Base-by-base conservation (phyloP, 495 filamentous ascomycete species). In the Talaromyces stipitatus region DNA sequence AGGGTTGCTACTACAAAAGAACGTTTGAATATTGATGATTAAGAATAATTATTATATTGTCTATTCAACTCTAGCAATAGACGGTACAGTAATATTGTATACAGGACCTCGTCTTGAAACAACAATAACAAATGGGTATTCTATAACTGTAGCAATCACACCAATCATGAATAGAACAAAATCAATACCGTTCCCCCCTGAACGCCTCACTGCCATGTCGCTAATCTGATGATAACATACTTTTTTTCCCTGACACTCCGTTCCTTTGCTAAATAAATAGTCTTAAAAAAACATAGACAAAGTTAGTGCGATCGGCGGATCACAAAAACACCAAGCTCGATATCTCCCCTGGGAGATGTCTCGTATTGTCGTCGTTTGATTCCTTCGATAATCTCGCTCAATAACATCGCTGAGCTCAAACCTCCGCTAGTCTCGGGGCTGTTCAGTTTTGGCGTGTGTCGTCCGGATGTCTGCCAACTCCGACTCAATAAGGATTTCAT, bases 311-410 rank as follows among this genome's bases (percentile, higher is more conserved):
- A 72, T 55, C 79, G 73, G 55, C 79, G 77, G 58, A 87, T 78
- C 53, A 87, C 78, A 54, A 85, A 87, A 30, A 87, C 74, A 3
- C 84, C 84, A 33, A 87, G 70, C 60, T 87, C 84, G 29, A 87
- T 70, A 0, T 77, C 80, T 43, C 78, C 77, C 5, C 62, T 70
- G 53, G 70, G 76, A 30, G 73, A 69, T 22, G 62, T 71, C 27
- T 69, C 68, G 55, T 78, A 81, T 10, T 69, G 69, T 38, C 75
- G 69, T 61, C 66, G 69, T 63, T 71, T 74, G 56, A 89, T 78
- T 18, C 84, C 84, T 30, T 87, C 81, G 48, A 86, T 72, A 52
- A 89, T 81, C 61, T 87, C 82, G 47, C 81, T 72, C 23, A 88
- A 73, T 14, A 89, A 61, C 62, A 78, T 77, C 43, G 82, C 68